Evolutionary conservation across 306 rosid species (phyloP).

Genomic region (Cucurbita ficifolia): DNA sequence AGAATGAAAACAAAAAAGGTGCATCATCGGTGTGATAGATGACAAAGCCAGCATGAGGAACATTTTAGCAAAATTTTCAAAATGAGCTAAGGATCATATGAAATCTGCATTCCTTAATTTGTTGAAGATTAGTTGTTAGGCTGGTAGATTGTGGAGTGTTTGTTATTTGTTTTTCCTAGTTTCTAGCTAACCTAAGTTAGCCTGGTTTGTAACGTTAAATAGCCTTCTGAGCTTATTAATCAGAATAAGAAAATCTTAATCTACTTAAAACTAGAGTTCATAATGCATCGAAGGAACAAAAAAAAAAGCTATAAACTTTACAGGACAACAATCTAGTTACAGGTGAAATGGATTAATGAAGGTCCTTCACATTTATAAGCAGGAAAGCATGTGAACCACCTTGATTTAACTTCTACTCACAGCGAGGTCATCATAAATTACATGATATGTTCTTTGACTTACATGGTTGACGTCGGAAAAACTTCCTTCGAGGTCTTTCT

Average conservation of each 20-base stretch:
- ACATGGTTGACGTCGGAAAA: slow-evolving; percentile 78
- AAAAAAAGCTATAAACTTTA: not conserved
- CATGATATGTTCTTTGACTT: slow-evolving; percentile 20
- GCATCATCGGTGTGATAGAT: not conserved
- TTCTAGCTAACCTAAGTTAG: no score
- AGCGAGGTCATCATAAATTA: not conserved
- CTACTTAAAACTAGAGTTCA: no score
- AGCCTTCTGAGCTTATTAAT: no score
- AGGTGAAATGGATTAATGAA: not conserved
- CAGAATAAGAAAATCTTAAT: no score
- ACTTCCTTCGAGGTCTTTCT: slow-evolving; percentile 71
- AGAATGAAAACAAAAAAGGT: not conserved
- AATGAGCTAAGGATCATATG: not conserved
- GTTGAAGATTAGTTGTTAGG: no score
- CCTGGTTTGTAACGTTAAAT: no score
- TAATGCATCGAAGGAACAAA: not conserved
- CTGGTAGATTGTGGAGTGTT: no score
- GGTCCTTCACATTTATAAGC: not conserved
- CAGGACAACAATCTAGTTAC: not conserved
- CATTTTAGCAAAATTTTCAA: not conserved
- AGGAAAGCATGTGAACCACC: not conserved
- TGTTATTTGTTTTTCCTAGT: no score
- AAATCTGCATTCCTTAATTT: no score
- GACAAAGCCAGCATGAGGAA: not conserved
- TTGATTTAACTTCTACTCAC: not conserved